phyloP scores from a whole-genome alignment of 257 asterid species.

The Agastache rugosa region DNA sequence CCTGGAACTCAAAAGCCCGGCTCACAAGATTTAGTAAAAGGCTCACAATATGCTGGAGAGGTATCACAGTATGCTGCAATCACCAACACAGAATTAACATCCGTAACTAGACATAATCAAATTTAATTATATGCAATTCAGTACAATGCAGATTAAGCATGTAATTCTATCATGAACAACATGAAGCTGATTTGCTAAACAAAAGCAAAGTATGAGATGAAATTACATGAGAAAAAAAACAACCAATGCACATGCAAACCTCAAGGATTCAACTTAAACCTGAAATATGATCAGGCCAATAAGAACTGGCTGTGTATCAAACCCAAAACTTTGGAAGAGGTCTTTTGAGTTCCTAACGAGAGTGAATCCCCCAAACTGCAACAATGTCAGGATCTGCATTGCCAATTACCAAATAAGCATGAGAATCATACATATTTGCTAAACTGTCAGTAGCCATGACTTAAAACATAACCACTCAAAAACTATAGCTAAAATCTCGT shows the following conservation, averaged over 20 bases:
- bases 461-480: neutral
- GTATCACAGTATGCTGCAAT: slow-evolving; percentile 94
- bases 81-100: slow-evolving; percentile 29
- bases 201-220: neutral
- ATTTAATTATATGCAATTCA: slow-evolving; percentile 15
- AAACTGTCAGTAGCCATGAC: slow-evolving; percentile 11
- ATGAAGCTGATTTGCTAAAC: neutral
- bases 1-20: slow-evolving; percentile 98
- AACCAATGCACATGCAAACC: slow-evolving; percentile 20
- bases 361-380: slow-evolving; percentile 97
- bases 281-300: slow-evolving; percentile 96
- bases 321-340: slow-evolving; percentile 95
- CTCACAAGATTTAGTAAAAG: slow-evolving; percentile 88
- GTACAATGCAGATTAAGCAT: neutral
- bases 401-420: slow-evolving; percentile 27
- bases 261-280: slow-evolving; percentile 49
- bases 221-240: neutral
- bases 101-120: neutral
- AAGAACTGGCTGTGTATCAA: slow-evolving; percentile 96
- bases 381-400: slow-evolving; percentile 80
- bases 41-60: slow-evolving; percentile 91
- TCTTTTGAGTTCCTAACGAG: slow-evolving; percentile 94
- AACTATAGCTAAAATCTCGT: slow-evolving; percentile 6
- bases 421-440: neutral
- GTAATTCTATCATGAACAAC: neutral